These are phyloP conservation scores for Tulasnella sp. DNA, from an alignment of 768 basidiomycete species.

Conservation along the genomic window DNA sequence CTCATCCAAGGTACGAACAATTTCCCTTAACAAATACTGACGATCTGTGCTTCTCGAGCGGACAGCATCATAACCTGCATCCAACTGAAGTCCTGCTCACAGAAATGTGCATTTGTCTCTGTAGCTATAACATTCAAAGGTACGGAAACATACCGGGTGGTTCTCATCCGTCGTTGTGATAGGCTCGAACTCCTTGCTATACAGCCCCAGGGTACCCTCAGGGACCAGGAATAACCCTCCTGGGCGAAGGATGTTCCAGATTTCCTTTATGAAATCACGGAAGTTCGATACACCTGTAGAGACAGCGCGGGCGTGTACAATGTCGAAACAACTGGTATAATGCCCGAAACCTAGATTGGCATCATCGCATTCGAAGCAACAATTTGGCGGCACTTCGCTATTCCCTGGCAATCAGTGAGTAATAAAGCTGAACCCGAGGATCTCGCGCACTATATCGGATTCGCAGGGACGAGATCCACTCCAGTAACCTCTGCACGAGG, in stretches of 20 bases:
- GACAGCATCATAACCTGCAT: too few relatives aligned
- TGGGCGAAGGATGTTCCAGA: background rate
- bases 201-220: background rate
- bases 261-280: background rate
- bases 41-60: too few relatives aligned
- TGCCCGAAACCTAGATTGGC: conserved; percentile 3
- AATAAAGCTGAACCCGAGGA: background rate
- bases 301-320: conserved; percentile 6
- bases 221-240: background rate
- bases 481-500: background rate
- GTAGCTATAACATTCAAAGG: too few relatives aligned
- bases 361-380: conserved; percentile 9
- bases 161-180: conserved; percentile 5
- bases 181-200: background rate
- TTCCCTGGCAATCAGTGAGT: background rate
- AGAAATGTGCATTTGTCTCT: too few relatives aligned
- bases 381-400: background rate
- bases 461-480: conserved; percentile 4
- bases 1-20: too few relatives aligned
- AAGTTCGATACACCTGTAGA: background rate
- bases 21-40: too few relatives aligned
- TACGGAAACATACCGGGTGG: background rate
- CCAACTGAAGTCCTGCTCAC: too few relatives aligned
- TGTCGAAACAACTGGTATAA: background rate
- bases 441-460: background rate